Conservation (phyloP, 306 rosid genomes). For the Vigna nakashimae region DNA sequence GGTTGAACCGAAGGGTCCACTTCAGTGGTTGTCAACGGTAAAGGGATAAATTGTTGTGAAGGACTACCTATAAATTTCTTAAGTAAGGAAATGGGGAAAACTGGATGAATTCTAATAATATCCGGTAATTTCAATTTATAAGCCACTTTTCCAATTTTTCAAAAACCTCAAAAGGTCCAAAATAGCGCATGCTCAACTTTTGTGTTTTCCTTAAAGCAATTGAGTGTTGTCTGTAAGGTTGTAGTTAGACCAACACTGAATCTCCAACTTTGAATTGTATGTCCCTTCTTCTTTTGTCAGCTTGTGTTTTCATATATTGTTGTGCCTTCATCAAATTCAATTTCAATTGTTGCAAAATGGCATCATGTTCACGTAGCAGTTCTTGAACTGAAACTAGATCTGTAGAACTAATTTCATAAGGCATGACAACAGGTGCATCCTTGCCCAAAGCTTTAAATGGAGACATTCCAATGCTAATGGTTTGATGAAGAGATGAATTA, state of each 20-base stretch:
- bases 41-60: not conserved
- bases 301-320: not conserved
- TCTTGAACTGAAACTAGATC: not conserved
- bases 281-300: not conserved
- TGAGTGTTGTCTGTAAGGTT: not conserved
- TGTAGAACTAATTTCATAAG: too few species aligned
- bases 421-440: not conserved
- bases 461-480: not conserved
- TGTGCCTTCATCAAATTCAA: not conserved
- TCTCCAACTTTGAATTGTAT: not conserved
- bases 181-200: not conserved
- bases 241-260: not conserved
- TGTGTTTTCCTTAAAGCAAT: not conserved
- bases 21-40: not conserved
- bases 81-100: not conserved
- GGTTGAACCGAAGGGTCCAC: not conserved
- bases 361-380: not conserved
- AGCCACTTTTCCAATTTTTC: not conserved
- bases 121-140: not conserved
- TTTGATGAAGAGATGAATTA: not conserved
- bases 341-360: rapidly evolving
- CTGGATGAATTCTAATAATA: not conserved
- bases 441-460: not conserved
- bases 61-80: not conserved
- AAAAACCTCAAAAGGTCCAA: not conserved